phyloP scores from a whole-genome alignment of 495 filamentous ascomycete genomes.

The Penicillium salamii region DNA sequence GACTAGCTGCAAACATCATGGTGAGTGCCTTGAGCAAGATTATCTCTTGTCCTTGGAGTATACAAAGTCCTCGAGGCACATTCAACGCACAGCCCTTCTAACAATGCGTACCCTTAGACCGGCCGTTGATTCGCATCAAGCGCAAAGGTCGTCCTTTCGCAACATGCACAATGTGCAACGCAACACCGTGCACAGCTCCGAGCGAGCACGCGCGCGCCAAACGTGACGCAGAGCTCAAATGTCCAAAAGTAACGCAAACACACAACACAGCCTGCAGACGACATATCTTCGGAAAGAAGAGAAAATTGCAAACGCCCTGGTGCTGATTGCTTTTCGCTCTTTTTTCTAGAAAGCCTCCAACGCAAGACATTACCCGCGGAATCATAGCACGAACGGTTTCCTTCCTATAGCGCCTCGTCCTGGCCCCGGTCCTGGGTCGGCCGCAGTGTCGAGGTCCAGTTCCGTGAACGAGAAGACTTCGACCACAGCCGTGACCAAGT shows the following conservation, averaged over 20 bases:
- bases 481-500: neutral
- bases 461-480: conserved; percentile 1
- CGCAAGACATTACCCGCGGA: conserved; percentile 30
- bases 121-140: conserved; percentile 89
- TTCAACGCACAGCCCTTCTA: too few relatives aligned
- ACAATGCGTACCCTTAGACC: conserved; percentile 55
- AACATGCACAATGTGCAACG: conserved; percentile 92
- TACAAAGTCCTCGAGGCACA: too few relatives aligned
- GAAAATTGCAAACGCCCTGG: conserved; percentile 22
- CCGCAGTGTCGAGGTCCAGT: conserved; percentile 6
- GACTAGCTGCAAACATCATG: conserved; percentile 51
- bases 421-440: conserved; percentile 8
- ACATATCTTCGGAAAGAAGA: conserved; percentile 23
- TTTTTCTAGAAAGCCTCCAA: conserved; percentile 34
- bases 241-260: conserved; percentile 37
- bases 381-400: conserved; percentile 27
- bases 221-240: conserved; percentile 80
- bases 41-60: too few relatives aligned
- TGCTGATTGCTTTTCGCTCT: conserved; percentile 32
- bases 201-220: conserved; percentile 90
- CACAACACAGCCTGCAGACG: conserved; percentile 23
- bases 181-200: conserved; percentile 84
- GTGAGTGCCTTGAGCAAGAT: conserved; percentile 29
- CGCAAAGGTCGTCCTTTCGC: conserved; percentile 96
- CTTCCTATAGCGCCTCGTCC: conserved; percentile 40